Evolutionary conservation across 2,329 filamentous ascomycete genomes (phyloP), one percentile per base, ranked within the genome.

Genomic region (Amphichorda felina): DNA sequence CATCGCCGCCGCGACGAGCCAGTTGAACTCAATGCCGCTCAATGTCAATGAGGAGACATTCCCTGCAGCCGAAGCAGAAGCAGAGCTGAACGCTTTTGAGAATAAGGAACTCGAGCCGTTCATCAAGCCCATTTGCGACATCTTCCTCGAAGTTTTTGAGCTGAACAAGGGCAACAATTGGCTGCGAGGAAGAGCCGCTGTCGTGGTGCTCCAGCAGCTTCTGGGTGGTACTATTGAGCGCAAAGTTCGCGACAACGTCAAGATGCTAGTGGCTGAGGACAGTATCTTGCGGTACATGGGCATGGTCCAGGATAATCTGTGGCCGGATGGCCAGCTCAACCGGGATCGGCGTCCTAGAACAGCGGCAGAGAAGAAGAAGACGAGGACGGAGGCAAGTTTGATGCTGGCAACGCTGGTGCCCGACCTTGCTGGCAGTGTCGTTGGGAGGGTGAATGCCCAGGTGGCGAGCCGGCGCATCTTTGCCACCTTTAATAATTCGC

Each of bases 71-170:
- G 91, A 96, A 61, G 91, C 88, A 0, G 88, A 96, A 58, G 89
- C 89, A 0, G 91, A 96, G 57, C 66, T 98, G 33, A 84, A 88
- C 39, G 89, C 89, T 0, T 96, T 94, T 49, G 89, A 96, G 57
- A 80, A 84, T 51, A 80, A 79, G 49, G 86, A 94, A 47, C 68
- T 87, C 2, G 87, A 94, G 51, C 91, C 91, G 1, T 96, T 98
- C 50, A 91, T 98, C 49, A 98, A 95, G 54, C 93, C 91, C 4
- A 95, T 98, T 41, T 95, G 88, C 57, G 91, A 98, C 56, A 79
- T 98, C 40, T 98, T 98, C 59, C 72, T 98, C 13, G 91, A 98
- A 54, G 75, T 87, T 0, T 98, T 98, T 51, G 88, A 94, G 51
- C 71, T 98, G 27, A 94, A 95, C 55, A 79, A 82, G 41, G 88